Base-by-base conservation (phyloP, 2,329 filamentous ascomycete species). In the Dichotomopilus funicola region DNA sequence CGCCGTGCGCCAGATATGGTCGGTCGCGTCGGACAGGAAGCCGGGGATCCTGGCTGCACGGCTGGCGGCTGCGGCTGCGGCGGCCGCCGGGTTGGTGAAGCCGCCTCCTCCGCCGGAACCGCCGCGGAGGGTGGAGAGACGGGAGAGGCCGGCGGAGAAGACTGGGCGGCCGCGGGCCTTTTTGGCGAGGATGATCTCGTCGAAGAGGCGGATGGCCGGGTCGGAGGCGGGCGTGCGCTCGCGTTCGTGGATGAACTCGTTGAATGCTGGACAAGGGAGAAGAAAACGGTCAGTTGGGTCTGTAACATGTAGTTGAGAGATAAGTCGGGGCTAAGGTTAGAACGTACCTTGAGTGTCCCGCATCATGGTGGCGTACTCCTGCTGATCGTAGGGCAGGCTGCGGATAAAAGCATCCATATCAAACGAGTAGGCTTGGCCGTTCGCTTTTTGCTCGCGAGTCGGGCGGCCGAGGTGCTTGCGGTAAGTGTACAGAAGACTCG, bases 101-200 rank as follows among this genome's bases (percentile, higher is more conserved):
- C 68, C 65, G 56, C 73, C n/a, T 6, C 46, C 46, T 9, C 34
- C 34, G 13, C 42, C 70, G 7, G 71, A 65, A 43, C 71, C 72
- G 36, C 75, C 78, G 48, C 80, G 75, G 57, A 83, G 79, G 5
- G 81, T 84, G 8, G 81, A 82, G 8, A 84, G 76, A 8, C 81
- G 78, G 1, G 79, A 83, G 35, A 85, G 77, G 40, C 85, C 88
- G 34, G 81, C 79, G 51, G 85, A 83, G 56, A 91, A 75, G 4
- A 79, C 81, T 0, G 81, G 77, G 37, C 84, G 84, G 31, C 88
- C 87, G 49, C 81, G 78, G 34, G 78, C 78, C 67, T 81, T 82
- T 75, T 94, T 94, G 36, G 88, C 87, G 51, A 92, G 76, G 64
- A 94, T 89, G 64, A 94, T 85, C 68, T 91, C 87, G 69, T 94